Conservation (phyloP, 139 green algal genomes). For the Chlamydomonas incerta region DNA sequence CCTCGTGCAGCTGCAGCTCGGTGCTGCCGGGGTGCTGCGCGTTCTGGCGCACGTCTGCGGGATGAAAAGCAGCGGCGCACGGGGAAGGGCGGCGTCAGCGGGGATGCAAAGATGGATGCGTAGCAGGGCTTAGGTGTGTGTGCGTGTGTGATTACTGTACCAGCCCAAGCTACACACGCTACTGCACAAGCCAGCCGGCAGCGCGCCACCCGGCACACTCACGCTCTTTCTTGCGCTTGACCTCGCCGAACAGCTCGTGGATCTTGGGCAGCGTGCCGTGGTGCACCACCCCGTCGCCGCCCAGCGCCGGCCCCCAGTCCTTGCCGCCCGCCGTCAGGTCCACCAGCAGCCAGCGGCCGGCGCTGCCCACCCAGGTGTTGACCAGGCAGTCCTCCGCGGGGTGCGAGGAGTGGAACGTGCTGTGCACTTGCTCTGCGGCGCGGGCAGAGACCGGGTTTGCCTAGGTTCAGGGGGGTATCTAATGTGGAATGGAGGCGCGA, state of each 20-base stretch:
- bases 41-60: slow-evolving; percentile 4
- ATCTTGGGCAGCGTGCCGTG: slow-evolving; percentile 63
- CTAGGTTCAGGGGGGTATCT: too few relatives aligned
- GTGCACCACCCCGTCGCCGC: slow-evolving; percentile 69
- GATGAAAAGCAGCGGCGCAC: neutral
- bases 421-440: slow-evolving; percentile 45
- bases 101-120: too few relatives aligned
- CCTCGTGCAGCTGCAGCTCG: neutral
- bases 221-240: slow-evolving; percentile 42
- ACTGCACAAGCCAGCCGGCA: too few relatives aligned
- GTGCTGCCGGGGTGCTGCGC: neutral
- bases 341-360: slow-evolving; percentile 44
- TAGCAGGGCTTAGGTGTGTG: too few relatives aligned
- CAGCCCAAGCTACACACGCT: too few relatives aligned
- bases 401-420: slow-evolving; percentile 49
- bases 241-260: slow-evolving; percentile 51
- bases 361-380: slow-evolving; percentile 43
- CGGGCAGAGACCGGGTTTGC: too few relatives aligned
- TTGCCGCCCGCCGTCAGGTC: slow-evolving; percentile 62
- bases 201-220: too few relatives aligned
- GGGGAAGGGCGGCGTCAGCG: too few relatives aligned
- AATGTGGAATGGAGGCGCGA: too few relatives aligned
- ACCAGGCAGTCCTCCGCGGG: slow-evolving; percentile 70
- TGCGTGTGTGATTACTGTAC: too few relatives aligned
- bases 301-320: slow-evolving; percentile 77